These are phyloP conservation scores for Hypoxylon sp. DNA, from an alignment of 2,329 filamentous ascomycete genomes.

Conservation along the genomic window DNA sequence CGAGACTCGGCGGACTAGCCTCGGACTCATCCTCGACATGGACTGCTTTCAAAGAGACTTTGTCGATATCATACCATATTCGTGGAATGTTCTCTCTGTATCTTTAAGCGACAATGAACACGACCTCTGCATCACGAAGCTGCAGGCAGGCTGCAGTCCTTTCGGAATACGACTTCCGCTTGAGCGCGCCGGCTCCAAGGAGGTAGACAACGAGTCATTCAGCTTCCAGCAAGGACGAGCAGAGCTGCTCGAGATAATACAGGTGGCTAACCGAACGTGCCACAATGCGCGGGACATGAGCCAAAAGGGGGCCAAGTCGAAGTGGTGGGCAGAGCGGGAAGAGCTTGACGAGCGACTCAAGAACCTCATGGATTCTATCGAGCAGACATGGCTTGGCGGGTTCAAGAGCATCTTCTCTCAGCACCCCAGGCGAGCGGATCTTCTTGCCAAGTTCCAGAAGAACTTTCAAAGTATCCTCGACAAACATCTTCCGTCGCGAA, in stretches of 20 bases:
- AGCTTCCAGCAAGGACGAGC: conserved; percentile 80
- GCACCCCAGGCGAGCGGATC: conserved; percentile 65
- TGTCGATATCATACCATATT: conserved; percentile 81
- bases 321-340: conserved; percentile 91
- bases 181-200: conserved; percentile 80
- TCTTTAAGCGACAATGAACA: conserved; percentile 81
- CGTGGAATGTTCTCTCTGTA: conserved; percentile 88
- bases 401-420: conserved; percentile 95
- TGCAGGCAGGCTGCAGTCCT: conserved; percentile 76
- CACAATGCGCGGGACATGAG: conserved; percentile 76
- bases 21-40: conserved; percentile 60
- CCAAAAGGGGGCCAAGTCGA: conserved; percentile 75
- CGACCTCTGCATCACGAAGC: conserved; percentile 88
- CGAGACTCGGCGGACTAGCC: conserved; percentile 51
- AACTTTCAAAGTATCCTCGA: conserved; percentile 82
- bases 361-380: conserved; percentile 82
- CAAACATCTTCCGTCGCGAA: conserved; percentile 84
- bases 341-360: conserved; percentile 78
- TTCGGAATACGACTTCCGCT: conserved; percentile 89
- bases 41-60: conserved; percentile 78
- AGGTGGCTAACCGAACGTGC: conserved; percentile 81
- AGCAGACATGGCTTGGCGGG: conserved; percentile 92
- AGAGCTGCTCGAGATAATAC: conserved; percentile 84
- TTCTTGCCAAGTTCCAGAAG: conserved; percentile 78
- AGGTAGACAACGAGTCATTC: conserved; percentile 80